Conservation (phyloP, 768 basidiomycete genomes). For the Neoboletus brunneissimus region DNA sequence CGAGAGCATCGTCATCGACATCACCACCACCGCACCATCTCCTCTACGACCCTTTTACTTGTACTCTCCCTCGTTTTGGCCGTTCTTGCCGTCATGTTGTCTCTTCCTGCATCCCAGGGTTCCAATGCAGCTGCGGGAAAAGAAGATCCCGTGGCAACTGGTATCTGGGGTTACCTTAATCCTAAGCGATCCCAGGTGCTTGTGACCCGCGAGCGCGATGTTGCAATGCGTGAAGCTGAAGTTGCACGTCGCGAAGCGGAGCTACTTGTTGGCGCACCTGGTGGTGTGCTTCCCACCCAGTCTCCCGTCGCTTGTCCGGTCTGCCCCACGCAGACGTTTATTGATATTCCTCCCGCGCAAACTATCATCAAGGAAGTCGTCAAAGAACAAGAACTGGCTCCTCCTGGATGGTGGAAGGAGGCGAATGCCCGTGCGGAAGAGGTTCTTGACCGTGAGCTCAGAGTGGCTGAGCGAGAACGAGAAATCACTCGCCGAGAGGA, state of each 20-base stretch:
- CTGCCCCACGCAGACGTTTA: conserved; percentile 52
- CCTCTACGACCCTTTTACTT: conserved; percentile 84
- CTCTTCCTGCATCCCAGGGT: conserved; percentile 61
- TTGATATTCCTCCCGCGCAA: conserved; percentile 61
- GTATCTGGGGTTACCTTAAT: conserved; percentile 70
- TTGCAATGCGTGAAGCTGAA: conserved; percentile 82
- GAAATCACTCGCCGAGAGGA: conserved; percentile 88
- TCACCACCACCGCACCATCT: conserved; percentile 82
- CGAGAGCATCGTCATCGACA: conserved; percentile 59
- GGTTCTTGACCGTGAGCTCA: conserved; percentile 79
- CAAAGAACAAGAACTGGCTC: conserved; percentile 74
- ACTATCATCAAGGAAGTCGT: conserved; percentile 88
- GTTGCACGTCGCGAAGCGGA: conserved; percentile 89
- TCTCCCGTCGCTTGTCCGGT: conserved; percentile 54
- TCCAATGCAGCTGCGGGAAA: conserved; percentile 30
- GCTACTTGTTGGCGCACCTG: conserved; percentile 76
- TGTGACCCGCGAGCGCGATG: conserved; percentile 72
- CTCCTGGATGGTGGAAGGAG: conserved; percentile 76
- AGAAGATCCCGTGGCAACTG: conserved; percentile 41
- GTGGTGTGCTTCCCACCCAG: conserved; percentile 64
- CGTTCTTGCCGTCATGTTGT: conserved; percentile 88
- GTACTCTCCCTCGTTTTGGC: conserved; percentile 83
- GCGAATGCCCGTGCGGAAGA: conserved; percentile 74
- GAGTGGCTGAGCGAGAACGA: conserved; percentile 80
- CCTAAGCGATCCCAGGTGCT: conserved; percentile 82